Evolutionary conservation across 2,329 filamentous ascomycete genomes (phyloP).

Genomic region (Fusarium torreyae): DNA sequence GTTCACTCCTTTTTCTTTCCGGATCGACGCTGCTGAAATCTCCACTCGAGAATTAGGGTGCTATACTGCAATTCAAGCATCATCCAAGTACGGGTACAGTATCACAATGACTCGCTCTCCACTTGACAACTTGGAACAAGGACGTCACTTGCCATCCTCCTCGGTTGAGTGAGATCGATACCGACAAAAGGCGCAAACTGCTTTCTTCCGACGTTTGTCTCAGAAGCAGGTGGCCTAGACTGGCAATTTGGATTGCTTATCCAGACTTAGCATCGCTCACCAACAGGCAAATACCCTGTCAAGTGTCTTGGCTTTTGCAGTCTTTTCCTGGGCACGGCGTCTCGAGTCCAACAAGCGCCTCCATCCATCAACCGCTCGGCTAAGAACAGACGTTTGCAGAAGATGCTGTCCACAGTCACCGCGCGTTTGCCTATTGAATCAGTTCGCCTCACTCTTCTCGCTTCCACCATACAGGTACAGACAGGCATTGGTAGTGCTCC

Average conservation of each 20-base stretch:
- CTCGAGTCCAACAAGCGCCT: slow-evolving; percentile 45
- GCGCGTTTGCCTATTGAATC: slow-evolving; percentile 25
- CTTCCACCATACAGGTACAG: slow-evolving; percentile 19
- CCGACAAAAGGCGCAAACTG: slow-evolving; percentile 10
- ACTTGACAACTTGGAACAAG: neutral
- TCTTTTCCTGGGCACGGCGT: slow-evolving; percentile 20
- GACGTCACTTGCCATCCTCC: slow-evolving; percentile 6
- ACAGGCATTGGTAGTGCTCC: slow-evolving; percentile 4
- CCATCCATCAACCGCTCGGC: slow-evolving; percentile 42
- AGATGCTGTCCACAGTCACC: slow-evolving; percentile 29
- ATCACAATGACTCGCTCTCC: neutral
- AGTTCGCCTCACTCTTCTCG: slow-evolving; percentile 33
- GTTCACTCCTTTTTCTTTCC: slow-evolving; percentile 25
- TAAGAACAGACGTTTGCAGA: slow-evolving; percentile 34
- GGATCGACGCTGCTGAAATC: slow-evolving; percentile 19
- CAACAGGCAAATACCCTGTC: slow-evolving; percentile 39
- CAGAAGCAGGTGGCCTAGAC: slow-evolving; percentile 37
- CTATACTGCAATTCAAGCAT: slow-evolving; percentile 5
- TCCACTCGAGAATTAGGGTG: slow-evolving; percentile 2
- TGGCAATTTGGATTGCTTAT: slow-evolving; percentile 39
- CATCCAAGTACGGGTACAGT: slow-evolving; percentile 10
- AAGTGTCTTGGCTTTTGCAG: slow-evolving; percentile 21
- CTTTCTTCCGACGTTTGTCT: slow-evolving; percentile 42
- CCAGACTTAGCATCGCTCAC: slow-evolving; percentile 29
- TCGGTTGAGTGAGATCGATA: neutral